Conservation (phyloP, 306 rosid species). For the Cajanus cajan region DNA sequence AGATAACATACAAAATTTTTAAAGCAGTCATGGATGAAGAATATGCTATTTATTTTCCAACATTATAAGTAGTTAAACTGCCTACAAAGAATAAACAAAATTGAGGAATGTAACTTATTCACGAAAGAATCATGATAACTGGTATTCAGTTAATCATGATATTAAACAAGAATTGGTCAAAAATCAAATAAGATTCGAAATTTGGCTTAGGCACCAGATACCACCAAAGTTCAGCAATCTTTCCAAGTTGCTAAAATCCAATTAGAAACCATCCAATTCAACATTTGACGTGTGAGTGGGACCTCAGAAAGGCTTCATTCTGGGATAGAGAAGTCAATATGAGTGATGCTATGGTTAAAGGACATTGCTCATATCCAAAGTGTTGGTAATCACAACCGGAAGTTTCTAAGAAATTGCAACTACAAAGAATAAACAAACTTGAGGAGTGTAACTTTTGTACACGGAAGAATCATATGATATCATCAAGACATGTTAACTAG, state of each 20-base stretch:
- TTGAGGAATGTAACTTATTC: slow-evolving; percentile 21
- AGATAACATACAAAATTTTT: background rate
- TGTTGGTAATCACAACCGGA: slow-evolving; percentile 7
- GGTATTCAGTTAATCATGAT: slow-evolving; percentile 31
- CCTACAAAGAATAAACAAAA: slow-evolving; percentile 18
- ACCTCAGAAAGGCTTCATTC: background rate
- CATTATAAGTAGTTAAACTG: background rate
- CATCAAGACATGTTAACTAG: slow-evolving; percentile 2
- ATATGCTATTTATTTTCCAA: slow-evolving; percentile 12
- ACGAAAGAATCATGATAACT: slow-evolving; percentile 27
- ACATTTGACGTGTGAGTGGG: slow-evolving; percentile 29
- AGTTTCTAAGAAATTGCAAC: slow-evolving; percentile 8
- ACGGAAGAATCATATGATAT: slow-evolving; percentile 25
- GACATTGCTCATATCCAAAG: slow-evolving; percentile 17
- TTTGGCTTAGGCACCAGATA: slow-evolving; percentile 37
- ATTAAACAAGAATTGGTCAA: slow-evolving; percentile 30
- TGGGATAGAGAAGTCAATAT: slow-evolving; percentile 16
- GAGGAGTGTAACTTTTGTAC: slow-evolving; percentile 19
- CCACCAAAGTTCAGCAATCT: background rate
- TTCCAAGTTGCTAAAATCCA: slow-evolving; percentile 1
- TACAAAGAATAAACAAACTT: slow-evolving; percentile 12
- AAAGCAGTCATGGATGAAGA: background rate
- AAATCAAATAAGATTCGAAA: slow-evolving; percentile 10
- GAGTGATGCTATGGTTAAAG: slow-evolving; percentile 23
- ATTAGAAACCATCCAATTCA: slow-evolving; percentile 15